phyloP scores from a whole-genome alignment of 2,329 filamentous ascomycete species.

The Raffaelea ambrosiae region DNA sequence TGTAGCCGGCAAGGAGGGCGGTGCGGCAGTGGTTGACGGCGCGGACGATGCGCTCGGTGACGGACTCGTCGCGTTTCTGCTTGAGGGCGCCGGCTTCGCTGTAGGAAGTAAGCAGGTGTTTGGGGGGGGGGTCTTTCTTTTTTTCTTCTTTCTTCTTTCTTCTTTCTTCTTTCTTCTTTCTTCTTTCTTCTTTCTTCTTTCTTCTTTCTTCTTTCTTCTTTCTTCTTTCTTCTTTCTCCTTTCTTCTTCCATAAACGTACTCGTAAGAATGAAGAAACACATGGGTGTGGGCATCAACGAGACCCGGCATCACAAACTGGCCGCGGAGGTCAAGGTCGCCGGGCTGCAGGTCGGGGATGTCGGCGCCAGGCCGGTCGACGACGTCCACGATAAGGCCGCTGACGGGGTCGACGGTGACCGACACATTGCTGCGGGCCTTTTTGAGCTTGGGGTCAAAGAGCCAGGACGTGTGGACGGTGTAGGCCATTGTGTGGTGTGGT shows the following conservation, averaged over 20 bases:
- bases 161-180: no score
- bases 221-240: no score
- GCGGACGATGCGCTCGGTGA: conserved; percentile 47
- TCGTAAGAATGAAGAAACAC: conserved; percentile 43
- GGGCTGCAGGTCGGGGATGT: conserved; percentile 13
- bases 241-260: no score
- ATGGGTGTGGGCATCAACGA: conserved; percentile 48
- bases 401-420: conserved; percentile 29
- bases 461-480: conserved; percentile 33
- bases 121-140: background rate
- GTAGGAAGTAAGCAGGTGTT: no score
- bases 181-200: no score
- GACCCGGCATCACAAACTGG: conserved; percentile 39
- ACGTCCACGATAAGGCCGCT: conserved; percentile 31
- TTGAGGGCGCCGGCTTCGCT: conserved; percentile 30
- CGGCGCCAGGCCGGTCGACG: conserved; percentile 16
- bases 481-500: background rate
- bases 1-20: conserved; percentile 49
- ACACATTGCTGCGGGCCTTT: conserved; percentile 28
- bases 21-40: conserved; percentile 43
- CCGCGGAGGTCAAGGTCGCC: conserved; percentile 45
- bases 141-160: no score
- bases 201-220: no score
- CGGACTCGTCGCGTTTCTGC: conserved; percentile 49
- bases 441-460: conserved; percentile 38